phyloP scores from a whole-genome alignment of 768 basidiomycete species.

The Termitomyces sp. region DNA sequence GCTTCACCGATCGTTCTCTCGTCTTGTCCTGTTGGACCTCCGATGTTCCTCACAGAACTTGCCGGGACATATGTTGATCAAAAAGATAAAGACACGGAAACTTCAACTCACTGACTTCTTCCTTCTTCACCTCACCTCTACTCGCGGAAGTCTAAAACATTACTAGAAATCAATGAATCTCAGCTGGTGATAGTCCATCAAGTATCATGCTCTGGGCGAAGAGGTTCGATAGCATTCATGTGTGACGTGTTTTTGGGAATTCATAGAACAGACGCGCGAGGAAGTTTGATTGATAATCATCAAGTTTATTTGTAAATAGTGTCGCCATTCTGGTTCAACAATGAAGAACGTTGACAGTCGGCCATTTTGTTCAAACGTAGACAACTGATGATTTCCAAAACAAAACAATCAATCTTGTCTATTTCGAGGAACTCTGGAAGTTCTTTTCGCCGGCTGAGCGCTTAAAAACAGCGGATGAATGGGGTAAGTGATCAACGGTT shows the following conservation, averaged over 20 bases:
- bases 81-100: background rate
- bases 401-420: too few species aligned
- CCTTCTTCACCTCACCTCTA: background rate
- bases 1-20: slow-evolving; percentile 20
- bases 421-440: too few species aligned
- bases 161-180: background rate
- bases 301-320: background rate
- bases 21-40: slow-evolving; percentile 11
- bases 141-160: slow-evolving; percentile 9
- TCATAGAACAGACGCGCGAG: too few species aligned
- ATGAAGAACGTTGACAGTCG: too few species aligned
- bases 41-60: background rate
- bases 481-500: background rate
- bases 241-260: background rate
- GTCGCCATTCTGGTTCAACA: too few species aligned
- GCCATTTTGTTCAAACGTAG: too few species aligned
- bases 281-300: too few species aligned
- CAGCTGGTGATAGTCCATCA: background rate
- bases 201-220: slow-evolving; percentile 7
- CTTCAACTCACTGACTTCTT: slow-evolving; percentile 3
- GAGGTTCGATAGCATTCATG: slow-evolving; percentile 7
- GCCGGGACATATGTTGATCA: background rate
- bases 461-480: background rate
- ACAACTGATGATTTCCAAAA: too few species aligned
- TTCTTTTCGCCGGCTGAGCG: background rate